Conservation (phyloP, 495 filamentous ascomycete genomes). For the Xylona heveae region DNA sequence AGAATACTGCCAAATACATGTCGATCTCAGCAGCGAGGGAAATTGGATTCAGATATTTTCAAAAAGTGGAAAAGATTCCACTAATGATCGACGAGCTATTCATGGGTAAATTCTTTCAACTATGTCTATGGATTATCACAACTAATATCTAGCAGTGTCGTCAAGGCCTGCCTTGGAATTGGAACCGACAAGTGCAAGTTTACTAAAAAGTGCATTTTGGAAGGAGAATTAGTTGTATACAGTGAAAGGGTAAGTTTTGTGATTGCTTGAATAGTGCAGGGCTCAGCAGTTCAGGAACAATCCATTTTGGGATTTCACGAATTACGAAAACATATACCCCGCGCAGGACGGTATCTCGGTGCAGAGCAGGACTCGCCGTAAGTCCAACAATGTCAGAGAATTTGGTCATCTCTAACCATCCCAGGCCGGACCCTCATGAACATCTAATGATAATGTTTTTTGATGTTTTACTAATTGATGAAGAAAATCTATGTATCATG, state of each 20-base stretch:
- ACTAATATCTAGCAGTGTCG: constrained; percentile 13
- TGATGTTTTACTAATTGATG: constrained; percentile 53
- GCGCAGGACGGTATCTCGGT: constrained; percentile 51
- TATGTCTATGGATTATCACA: constrained; percentile 5
- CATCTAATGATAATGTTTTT: constrained; percentile 74
- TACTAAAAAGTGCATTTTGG: constrained; percentile 44
- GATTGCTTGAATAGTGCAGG: too few relatives aligned
- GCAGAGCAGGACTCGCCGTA: constrained; percentile 49
- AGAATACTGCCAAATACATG: constrained; percentile 74
- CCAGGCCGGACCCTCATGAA: constrained; percentile 40
- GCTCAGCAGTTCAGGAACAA: constrained; percentile 10
- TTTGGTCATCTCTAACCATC: constrained; percentile 5
- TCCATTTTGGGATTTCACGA: constrained; percentile 54
- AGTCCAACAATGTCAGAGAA: constrained; percentile 8
- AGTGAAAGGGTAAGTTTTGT: constrained; percentile 28
- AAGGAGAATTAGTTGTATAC: constrained; percentile 66
- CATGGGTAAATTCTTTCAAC: constrained; percentile 24
- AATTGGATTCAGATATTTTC: constrained; percentile 61
- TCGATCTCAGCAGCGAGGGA: constrained; percentile 36
- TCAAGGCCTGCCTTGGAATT: constrained; percentile 34
- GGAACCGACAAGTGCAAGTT: constrained; percentile 32
- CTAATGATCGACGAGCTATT: constrained; percentile 38
- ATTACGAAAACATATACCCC: constrained; percentile 54
- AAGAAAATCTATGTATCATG: constrained; percentile 36
- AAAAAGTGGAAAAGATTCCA: constrained; percentile 81